These are phyloP conservation scores for Auriscalpium vulgare DNA, from an alignment of 768 basidiomycete species.

Conservation along the genomic window DNA sequence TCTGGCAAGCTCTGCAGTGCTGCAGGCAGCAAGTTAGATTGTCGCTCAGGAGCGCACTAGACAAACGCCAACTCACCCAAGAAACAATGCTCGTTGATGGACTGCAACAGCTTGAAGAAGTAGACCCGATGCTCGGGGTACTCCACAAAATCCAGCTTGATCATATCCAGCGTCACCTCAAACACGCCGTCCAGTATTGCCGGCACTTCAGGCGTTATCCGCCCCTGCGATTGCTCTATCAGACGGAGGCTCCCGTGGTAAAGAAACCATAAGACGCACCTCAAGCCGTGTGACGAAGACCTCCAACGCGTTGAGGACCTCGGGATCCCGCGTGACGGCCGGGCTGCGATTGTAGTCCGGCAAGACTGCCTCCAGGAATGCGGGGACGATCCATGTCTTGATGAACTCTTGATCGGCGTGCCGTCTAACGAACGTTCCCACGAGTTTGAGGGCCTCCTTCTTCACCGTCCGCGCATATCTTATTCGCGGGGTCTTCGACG, in stretches of 20 bases:
- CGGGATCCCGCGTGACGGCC: slow-evolving; percentile 87
- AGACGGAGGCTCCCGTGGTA: slow-evolving; percentile 8
- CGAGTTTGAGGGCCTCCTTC: slow-evolving; percentile 94
- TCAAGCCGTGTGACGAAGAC: slow-evolving; percentile 85
- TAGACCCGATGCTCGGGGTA: slow-evolving; percentile 96
- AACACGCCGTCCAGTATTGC: slow-evolving; percentile 96
- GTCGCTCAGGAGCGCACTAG: too few relatives aligned
- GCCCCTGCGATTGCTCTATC: not conserved
- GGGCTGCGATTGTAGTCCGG: slow-evolving; percentile 95
- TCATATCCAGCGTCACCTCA: slow-evolving; percentile 95
- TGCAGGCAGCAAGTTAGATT: slow-evolving; percentile 17
- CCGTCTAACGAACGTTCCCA: slow-evolving; percentile 96
- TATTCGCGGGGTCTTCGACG: slow-evolving; percentile 95
- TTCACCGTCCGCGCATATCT: slow-evolving; percentile 92
- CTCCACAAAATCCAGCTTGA: slow-evolving; percentile 98
- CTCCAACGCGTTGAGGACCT: slow-evolving; percentile 95
- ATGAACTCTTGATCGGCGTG: slow-evolving; percentile 94
- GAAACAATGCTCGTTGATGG: slow-evolving; percentile 93
- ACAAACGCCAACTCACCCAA: slow-evolving; percentile 48
- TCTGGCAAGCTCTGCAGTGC: slow-evolving; percentile 86
- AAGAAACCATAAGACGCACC: slow-evolving; percentile 39
- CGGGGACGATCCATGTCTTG: slow-evolving; percentile 88
- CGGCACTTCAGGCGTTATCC: slow-evolving; percentile 38
- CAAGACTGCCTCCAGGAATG: slow-evolving; percentile 89
- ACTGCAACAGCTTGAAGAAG: slow-evolving; percentile 91